These are phyloP conservation scores for Neonectria magnoliae DNA, from an alignment of 2,329 filamentous ascomycete species.

Conservation along the genomic window DNA sequence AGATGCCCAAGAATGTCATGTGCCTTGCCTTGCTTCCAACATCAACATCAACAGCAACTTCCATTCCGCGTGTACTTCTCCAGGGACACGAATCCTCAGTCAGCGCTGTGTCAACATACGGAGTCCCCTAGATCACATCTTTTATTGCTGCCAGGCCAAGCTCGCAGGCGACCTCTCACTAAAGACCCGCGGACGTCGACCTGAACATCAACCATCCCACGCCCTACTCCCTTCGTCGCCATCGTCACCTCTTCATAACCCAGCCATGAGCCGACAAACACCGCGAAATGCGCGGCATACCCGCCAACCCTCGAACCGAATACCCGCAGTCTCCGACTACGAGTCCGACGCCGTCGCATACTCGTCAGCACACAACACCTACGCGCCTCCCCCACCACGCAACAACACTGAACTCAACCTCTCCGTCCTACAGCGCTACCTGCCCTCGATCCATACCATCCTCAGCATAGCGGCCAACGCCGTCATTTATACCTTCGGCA, in stretches of 20 bases:
- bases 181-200: neutral
- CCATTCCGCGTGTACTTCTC: conserved; percentile 22
- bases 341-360: conserved; percentile 68
- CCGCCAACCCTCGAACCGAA: conserved; percentile 53
- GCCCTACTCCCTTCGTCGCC: neutral
- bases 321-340: conserved; percentile 66
- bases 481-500: conserved; percentile 83
- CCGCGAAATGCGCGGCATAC: conserved; percentile 54
- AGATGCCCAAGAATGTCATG: conserved; percentile 30
- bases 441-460: conserved; percentile 77
- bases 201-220: neutral
- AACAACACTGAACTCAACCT: conserved; percentile 90
- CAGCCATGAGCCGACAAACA: conserved; percentile 56
- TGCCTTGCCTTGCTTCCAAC: conserved; percentile 17
- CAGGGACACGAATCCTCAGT: neutral
- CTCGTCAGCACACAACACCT: conserved; percentile 47
- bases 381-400: conserved; percentile 63
- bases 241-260: conserved; percentile 24
- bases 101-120: neutral
- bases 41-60: conserved; percentile 26
- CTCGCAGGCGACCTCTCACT: neutral
- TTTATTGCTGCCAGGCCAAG: neutral
- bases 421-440: conserved; percentile 82
- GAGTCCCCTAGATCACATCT: neutral
- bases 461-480: conserved; percentile 85